phyloP scores from a whole-genome alignment of 2,329 filamentous ascomycete genomes.

The Arthrinium phaeospermum region DNA sequence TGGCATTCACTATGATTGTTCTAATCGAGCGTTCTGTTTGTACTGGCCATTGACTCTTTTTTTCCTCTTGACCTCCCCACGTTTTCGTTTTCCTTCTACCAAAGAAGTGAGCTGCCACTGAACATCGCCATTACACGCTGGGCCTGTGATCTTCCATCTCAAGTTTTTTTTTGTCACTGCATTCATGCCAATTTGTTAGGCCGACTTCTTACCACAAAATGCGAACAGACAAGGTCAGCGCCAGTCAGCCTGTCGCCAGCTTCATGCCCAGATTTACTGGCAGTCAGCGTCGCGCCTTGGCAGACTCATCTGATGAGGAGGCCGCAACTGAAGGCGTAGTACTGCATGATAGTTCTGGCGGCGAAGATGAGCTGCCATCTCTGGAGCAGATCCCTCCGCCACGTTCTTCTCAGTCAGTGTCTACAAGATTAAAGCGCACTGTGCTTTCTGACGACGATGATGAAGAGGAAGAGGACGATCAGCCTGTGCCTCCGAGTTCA shows the following conservation, averaged over 20 bases:
- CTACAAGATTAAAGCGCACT: constrained; percentile 34
- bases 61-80: neutral
- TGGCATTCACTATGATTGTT: neutral
- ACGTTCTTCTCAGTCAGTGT: constrained; percentile 39
- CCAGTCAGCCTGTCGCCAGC: constrained; percentile 27
- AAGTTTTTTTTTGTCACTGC: neutral
- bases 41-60: neutral
- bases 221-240: constrained; percentile 16
- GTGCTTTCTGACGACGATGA: constrained; percentile 34
- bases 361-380: constrained; percentile 29
- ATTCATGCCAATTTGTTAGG: neutral
- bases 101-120: neutral
- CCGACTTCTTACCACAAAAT: constrained; percentile 4
- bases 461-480: constrained; percentile 26
- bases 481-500: constrained; percentile 23
- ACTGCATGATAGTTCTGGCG: constrained; percentile 29
- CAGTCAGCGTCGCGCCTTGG: constrained; percentile 22
- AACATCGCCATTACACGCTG: neutral
- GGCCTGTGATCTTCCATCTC: neutral
- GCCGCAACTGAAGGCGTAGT: constrained; percentile 32
- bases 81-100: neutral
- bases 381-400: constrained; percentile 21
- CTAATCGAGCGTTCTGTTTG: neutral
- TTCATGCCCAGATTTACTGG: constrained; percentile 34
- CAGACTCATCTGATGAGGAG: constrained; percentile 34